Conservation (phyloP, 2,329 filamentous ascomycete genomes). For the Aspergillus eucalypticola region DNA sequence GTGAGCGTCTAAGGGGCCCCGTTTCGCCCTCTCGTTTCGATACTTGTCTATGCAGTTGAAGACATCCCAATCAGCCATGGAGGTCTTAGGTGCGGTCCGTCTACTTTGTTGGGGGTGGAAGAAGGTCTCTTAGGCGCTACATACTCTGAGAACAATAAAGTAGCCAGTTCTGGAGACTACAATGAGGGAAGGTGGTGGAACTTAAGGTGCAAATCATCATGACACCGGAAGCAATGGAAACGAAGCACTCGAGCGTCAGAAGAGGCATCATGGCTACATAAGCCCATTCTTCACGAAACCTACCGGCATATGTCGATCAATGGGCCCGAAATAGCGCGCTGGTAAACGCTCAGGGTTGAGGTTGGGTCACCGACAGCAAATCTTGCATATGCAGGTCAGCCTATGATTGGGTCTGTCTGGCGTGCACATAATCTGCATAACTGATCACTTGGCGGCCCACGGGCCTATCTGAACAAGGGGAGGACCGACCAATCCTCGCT, state of each 20-base stretch:
- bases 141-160: background rate
- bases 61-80: background rate
- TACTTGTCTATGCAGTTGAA: background rate
- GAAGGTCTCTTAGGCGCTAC: background rate
- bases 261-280: background rate
- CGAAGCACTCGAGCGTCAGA: background rate
- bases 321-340: background rate
- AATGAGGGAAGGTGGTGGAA: background rate
- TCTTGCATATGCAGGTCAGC: background rate
- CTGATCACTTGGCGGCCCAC: background rate
- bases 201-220: background rate
- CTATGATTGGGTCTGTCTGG: background rate
- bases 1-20: background rate
- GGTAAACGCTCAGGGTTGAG: background rate
- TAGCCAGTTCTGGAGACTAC: background rate
- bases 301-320: background rate
- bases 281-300: background rate
- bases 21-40: background rate
- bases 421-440: background rate
- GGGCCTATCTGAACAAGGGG: background rate
- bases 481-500: background rate
- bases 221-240: background rate
- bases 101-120: background rate
- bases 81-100: background rate
- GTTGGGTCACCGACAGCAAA: background rate